Conservation (phyloP, 148 eudicot species). For the Rheum nobile region DNA sequence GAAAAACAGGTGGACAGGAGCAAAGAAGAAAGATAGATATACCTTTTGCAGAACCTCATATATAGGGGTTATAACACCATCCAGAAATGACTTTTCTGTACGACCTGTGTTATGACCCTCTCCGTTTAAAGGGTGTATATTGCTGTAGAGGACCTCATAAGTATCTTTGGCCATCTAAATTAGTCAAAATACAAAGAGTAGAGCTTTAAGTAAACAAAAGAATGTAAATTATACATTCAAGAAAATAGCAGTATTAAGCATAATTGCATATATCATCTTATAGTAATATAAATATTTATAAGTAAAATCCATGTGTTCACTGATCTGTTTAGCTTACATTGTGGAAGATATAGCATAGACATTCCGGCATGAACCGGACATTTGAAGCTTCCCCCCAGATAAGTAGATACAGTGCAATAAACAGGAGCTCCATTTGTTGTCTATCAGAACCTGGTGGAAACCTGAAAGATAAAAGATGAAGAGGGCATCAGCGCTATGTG, state of each 20-base stretch:
- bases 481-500: neutral
- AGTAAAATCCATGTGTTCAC: neutral
- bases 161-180: slow-evolving; percentile 70
- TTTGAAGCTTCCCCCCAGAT: slow-evolving; percentile 99
- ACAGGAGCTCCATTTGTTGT: slow-evolving; percentile 71
- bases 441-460: slow-evolving; percentile 34
- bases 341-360: slow-evolving; percentile 92
- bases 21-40: slow-evolving; percentile 9
- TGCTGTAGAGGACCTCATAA: slow-evolving; percentile 42
- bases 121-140: slow-evolving; percentile 45
- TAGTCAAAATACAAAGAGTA: slow-evolving; percentile 2
- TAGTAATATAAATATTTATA: neutral
- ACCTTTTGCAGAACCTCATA: slow-evolving; percentile 84
- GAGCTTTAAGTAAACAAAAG: neutral
- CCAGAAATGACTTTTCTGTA: slow-evolving; percentile 56
- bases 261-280: neutral
- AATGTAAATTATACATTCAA: neutral
- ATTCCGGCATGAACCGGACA: slow-evolving; percentile 93
- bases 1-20: neutral
- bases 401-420: slow-evolving; percentile 90
- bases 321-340: slow-evolving; percentile 34
- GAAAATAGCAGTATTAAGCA: neutral
- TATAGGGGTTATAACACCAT: slow-evolving; percentile 67
- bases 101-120: slow-evolving; percentile 33
- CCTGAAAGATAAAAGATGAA: slow-evolving; percentile 28